Conservation (phyloP, 345 rosid genomes). For the Camelina neglecta region DNA sequence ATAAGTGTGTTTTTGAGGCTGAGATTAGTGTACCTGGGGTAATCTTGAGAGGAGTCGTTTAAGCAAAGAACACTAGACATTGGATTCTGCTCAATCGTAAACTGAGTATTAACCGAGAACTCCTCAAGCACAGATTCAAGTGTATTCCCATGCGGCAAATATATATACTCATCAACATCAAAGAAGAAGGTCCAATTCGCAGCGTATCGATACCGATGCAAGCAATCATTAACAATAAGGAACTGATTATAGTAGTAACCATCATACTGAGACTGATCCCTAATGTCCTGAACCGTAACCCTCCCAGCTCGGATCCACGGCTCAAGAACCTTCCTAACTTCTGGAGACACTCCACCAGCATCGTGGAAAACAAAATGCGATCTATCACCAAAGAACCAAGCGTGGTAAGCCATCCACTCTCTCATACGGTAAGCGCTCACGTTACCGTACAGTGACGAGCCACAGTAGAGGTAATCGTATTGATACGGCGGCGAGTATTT, state of each 20-base stretch:
- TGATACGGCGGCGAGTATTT: constrained; percentile 58
- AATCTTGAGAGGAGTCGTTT: constrained; percentile 57
- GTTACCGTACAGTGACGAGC: constrained; percentile 81
- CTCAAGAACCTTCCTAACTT: constrained; percentile 64
- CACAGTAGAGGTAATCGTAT: constrained; percentile 84
- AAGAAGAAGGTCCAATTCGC: constrained; percentile 90
- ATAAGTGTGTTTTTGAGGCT: neutral
- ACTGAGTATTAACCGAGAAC: constrained; percentile 70
- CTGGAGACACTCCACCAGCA: constrained; percentile 74
- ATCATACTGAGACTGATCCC: constrained; percentile 65
- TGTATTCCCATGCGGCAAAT: constrained; percentile 58
- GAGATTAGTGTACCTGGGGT: constrained; percentile 54
- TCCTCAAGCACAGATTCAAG: constrained; percentile 63
- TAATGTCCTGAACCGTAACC: constrained; percentile 77
- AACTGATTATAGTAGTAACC: constrained; percentile 91
- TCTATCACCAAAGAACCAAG: constrained; percentile 81
- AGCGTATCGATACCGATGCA: constrained; percentile 66
- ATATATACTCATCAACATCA: constrained; percentile 88
- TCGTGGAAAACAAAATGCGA: constrained; percentile 91
- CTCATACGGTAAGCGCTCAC: constrained; percentile 68
- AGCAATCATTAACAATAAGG: constrained; percentile 82
- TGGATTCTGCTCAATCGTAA: constrained; percentile 92
- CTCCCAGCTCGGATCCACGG: constrained; percentile 83
- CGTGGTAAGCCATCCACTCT: constrained; percentile 96
- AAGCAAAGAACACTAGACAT: constrained; percentile 84